Base-by-base conservation (phyloP, 177 flowering plant species). In the Telopea speciosissima region DNA sequence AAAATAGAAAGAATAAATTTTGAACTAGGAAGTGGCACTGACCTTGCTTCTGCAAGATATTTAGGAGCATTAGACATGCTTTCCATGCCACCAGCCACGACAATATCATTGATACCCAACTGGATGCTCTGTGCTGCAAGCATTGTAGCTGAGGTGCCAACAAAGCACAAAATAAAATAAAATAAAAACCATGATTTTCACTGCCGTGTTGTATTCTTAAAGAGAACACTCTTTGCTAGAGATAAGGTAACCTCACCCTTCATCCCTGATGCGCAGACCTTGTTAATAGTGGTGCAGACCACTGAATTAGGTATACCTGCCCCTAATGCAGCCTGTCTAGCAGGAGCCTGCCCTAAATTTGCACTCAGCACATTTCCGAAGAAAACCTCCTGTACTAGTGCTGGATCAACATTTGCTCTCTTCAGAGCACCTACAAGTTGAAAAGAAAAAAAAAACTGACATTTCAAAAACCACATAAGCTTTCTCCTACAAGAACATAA, bases 221-320 rank as follows among this genome's bases (percentile, higher is more conserved):
- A 68, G 49, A 71, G 42, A 31, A 21, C 12, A 66, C 13, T 33
- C 52, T 16, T 19, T 56, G 22, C 23, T 4, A 40, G 45, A 40
- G 33, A 69, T 65, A n/a, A 68, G 31, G 25, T 22, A 8, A 36
- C 45, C 74, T 8, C 66, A 91, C 99, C 97, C 79, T 92, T 92
- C 92, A 92, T 84, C 62, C 97, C 97, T 16, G 97, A 89, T 49
- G 97, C 84, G 73, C 97, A 92, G 56, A 92, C 97, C 88, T 92
- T 92, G 77, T 92, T 90, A 59, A 92, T 75, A 61, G 94, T 90
- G 60, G 96, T 90, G 81, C 90, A 90, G 68, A 87, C 72, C 9
- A 92, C 97, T 22, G 89, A 76, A 76, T 84, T 79, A 67, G 93
- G 92, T 74, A 92, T 76, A 68, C 97, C 97, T 5, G 97, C 97